phyloP scores from a whole-genome alignment of 2,329 filamentous ascomycete species.

The Polytolypa hystricis region DNA sequence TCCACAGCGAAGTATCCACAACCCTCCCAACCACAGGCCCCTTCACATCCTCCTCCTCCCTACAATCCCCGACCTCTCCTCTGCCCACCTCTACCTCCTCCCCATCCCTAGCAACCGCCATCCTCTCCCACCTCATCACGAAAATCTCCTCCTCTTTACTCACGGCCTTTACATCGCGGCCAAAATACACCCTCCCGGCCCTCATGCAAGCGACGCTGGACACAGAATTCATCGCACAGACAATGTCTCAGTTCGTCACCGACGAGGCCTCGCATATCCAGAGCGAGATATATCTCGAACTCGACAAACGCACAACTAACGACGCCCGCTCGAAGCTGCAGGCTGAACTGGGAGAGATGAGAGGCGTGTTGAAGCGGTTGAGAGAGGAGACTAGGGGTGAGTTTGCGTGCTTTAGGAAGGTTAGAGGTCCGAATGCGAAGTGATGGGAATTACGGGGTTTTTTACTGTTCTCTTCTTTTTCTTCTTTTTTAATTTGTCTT shows the following conservation, averaged over 20 bases:
- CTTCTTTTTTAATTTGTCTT: not conserved
- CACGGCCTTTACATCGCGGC: conserved; percentile 58
- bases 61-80: conserved; percentile 62
- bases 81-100: too few relatives aligned
- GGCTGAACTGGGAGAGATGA: conserved; percentile 80
- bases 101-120: conserved; percentile 59
- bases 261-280: conserved; percentile 71
- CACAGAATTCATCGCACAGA: conserved; percentile 93
- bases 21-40: conserved; percentile 68
- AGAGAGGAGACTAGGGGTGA: conserved; percentile 72
- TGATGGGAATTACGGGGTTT: not conserved
- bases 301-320: conserved; percentile 82
- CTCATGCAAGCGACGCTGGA: conserved; percentile 97
- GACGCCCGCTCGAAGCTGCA: conserved; percentile 70
- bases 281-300: conserved; percentile 79
- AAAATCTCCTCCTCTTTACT: conserved; percentile 71
- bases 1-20: conserved; percentile 81
- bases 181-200: conserved; percentile 61
- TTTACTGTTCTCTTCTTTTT: not conserved
- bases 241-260: conserved; percentile 78
- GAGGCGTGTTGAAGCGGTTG: conserved; percentile 71
- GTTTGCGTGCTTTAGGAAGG: conserved; percentile 74
- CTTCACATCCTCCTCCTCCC: conserved; percentile 60
- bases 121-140: conserved; percentile 79
- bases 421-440: too few relatives aligned